Percentiles rank a stretch among this genome's conserved stretches.
Conservation (phyloP, 2,329 filamentous ascomycete genomes). For the Ophiocordyceps polyrhachis-furcata region DNA sequence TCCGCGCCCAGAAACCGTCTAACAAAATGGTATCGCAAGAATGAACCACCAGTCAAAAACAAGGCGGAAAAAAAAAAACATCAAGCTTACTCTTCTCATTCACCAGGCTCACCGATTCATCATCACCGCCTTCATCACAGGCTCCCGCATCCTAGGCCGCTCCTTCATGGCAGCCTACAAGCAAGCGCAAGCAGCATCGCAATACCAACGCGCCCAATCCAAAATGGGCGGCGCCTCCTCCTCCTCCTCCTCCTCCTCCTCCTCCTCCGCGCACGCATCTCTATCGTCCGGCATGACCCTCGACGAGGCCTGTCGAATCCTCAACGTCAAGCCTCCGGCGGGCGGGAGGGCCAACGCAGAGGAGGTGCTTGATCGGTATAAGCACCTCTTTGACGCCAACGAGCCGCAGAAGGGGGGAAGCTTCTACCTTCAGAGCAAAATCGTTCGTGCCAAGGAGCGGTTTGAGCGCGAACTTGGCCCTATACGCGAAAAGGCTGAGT, state of each 20-base stretch:
- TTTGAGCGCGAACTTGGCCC: constrained; percentile 74
- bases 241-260: constrained; percentile 27
- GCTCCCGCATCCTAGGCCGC: constrained; percentile 77
- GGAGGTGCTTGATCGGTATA: constrained; percentile 71
- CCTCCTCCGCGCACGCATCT: constrained; percentile 31
- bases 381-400: constrained; percentile 85
- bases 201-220: constrained; percentile 57
- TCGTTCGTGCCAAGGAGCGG: constrained; percentile 75
- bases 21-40: too few relatives aligned
- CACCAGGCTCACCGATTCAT: constrained; percentile 61
- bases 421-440: constrained; percentile 97
- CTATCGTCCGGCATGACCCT: constrained; percentile 63
- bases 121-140: constrained; percentile 81
- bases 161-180: constrained; percentile 90
- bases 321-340: constrained; percentile 75
- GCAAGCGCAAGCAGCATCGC: constrained; percentile 74
- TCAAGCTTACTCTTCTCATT: not conserved
- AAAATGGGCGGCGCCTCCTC: constrained; percentile 38
- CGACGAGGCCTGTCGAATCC: constrained; percentile 91
- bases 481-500: constrained; percentile 48
- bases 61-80: too few relatives aligned
- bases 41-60: too few relatives aligned
- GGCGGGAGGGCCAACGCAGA: constrained; percentile 61
- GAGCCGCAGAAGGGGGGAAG: constrained; percentile 90
- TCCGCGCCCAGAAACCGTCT: too few relatives aligned